Conservation (phyloP, 257 asterid genomes). For the Nyctanthes arbortristis region DNA sequence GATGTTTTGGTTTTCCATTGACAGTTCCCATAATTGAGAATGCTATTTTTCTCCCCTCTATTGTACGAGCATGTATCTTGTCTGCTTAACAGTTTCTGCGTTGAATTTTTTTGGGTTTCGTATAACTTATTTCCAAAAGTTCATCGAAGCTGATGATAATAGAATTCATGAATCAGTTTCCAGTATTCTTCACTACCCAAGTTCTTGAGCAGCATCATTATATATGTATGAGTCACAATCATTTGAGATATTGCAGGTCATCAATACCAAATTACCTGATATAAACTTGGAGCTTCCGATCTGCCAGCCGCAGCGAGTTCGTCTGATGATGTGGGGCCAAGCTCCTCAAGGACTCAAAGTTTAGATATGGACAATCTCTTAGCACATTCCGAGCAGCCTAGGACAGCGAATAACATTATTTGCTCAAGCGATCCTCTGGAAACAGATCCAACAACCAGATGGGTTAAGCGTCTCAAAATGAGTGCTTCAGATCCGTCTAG, state of each 20-base stretch:
- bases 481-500: conserved; percentile 38
- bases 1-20: too few relatives aligned
- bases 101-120: too few relatives aligned
- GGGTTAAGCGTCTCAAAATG: conserved; percentile 77
- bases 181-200: not conserved
- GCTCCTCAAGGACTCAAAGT: conserved; percentile 78
- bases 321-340: conserved; percentile 36
- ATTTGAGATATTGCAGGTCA: conserved; percentile 27
- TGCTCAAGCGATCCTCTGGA: conserved; percentile 18
- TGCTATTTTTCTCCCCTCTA: too few relatives aligned
- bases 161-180: not conserved
- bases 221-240: not conserved
- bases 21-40: too few relatives aligned
- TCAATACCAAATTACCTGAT: conserved; percentile 34
- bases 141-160: too few relatives aligned
- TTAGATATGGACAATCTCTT: conserved; percentile 61
- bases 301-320: conserved; percentile 36
- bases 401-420: conserved; percentile 28
- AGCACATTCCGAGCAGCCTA: conserved; percentile 47
- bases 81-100: too few relatives aligned
- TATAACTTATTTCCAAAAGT: too few relatives aligned
- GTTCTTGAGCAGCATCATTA: not conserved
- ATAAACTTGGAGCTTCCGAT: conserved; percentile 52
- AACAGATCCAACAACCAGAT: conserved; percentile 51
- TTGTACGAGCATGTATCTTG: too few relatives aligned